A percentile compares a stretch with the other conserved stretches of the same genome.
These are phyloP conservation scores for Trichoderma sp. DNA, from an alignment of 2,329 filamentous ascomycete genomes.

Conservation along the genomic window DNA sequence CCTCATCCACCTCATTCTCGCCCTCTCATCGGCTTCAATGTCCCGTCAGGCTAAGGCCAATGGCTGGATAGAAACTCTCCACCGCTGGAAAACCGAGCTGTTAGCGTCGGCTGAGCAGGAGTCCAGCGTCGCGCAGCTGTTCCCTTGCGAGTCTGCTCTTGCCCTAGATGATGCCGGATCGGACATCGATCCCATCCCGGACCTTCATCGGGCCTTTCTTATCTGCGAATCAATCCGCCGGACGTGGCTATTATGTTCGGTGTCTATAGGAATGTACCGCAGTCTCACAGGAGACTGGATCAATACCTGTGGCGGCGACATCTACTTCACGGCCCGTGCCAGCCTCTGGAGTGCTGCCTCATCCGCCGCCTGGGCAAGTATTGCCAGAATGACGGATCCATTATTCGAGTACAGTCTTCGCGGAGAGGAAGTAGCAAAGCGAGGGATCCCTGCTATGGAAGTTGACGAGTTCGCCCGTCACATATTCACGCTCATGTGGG, in stretches of 20 bases:
- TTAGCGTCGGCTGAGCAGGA: not conserved
- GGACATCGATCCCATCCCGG: no score
- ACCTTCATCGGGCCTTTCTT: no score
- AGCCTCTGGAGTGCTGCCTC: not conserved
- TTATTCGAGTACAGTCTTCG: not conserved
- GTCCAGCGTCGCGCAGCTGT: not conserved
- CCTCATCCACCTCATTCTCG: not conserved
- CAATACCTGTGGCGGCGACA: not conserved
- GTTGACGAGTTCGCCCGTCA: not conserved
- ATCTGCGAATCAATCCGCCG: no score
- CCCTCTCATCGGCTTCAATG: not conserved
- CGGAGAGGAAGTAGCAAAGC: not conserved
- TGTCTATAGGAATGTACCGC: no score
- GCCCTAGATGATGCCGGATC: no score
- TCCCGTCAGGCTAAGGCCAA: not conserved
- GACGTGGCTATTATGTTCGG: no score
- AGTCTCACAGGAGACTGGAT: no score
- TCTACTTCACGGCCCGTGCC: not conserved
- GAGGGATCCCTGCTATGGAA: not conserved
- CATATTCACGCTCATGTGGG: not conserved
- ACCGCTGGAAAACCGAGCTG: not conserved
- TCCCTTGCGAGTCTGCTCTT: not conserved
- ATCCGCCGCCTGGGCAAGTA: not conserved
- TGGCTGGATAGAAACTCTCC: not conserved
- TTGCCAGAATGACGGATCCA: not conserved